A percentile compares a stretch with the other conserved stretches of the same genome.
phyloP scores from a whole-genome alignment of 345 rosid species.

The Eucalyptus rudis region DNA sequence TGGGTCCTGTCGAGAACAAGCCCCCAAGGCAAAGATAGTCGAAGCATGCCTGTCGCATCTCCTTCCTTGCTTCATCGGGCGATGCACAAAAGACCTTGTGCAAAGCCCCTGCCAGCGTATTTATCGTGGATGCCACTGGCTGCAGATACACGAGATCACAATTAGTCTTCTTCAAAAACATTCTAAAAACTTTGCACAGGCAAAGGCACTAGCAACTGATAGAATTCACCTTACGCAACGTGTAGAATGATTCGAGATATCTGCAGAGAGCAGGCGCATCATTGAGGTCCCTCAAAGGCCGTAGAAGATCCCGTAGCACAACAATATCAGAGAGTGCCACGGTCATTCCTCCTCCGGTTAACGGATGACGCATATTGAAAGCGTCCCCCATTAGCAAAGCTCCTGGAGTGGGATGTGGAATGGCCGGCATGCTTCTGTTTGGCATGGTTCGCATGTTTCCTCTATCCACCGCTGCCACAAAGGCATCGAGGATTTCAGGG shows the following conservation, averaged over 20 bases:
- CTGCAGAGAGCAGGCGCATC: neutral
- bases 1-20: neutral
- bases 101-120: neutral
- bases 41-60: neutral
- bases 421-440: neutral
- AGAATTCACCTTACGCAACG: neutral
- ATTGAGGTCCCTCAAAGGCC: neutral
- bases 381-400: neutral
- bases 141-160: neutral
- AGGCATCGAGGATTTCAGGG: neutral
- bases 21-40: neutral
- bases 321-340: neutral
- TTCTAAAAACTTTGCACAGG: neutral
- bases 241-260: neutral
- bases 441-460: neutral
- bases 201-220: neutral
- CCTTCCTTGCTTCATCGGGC: neutral
- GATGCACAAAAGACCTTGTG: neutral
- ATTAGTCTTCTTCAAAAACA: neutral
- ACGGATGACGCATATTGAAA: neutral
- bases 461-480: neutral
- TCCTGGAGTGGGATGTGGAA: neutral
- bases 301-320: neutral
- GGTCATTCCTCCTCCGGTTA: neutral
- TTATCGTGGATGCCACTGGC: neutral